Base-by-base conservation (phyloP, 306 rosid genomes). In the Psophocarpus tetragonolobus region DNA sequence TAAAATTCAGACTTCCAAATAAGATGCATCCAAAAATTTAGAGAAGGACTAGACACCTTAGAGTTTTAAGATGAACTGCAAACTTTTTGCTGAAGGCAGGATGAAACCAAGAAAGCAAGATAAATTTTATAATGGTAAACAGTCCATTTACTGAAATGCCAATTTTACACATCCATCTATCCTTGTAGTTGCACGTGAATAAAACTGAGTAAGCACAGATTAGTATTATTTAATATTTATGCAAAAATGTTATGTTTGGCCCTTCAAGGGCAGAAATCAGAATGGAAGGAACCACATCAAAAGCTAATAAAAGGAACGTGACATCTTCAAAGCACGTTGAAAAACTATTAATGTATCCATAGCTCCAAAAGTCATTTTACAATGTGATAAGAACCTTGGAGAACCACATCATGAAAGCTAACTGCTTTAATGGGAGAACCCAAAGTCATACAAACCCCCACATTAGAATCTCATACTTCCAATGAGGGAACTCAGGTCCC, bases 131-230 rank as follows among this genome's bases (percentile, higher is more conserved):
- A 30, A 30, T 12, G 64, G 54, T 69, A 60, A 2, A n/a, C 9
- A 73, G n/a, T n/a, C 54, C 13, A 67, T 50, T 33, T 33, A 76
- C 44, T 67, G 57, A 84, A 75, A 41, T n/a, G 38, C 29, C 50
- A 26, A 54, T 17, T 77, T 36, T 27, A 53, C 27, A 63, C 13
- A n/a, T n/a, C n/a, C n/a, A n/a, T n/a, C n/a, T n/a, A n/a, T n/a
- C n/a, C n/a, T n/a, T n/a, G n/a, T 18, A 24, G 67, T 11, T 70
- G 41, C 42, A 11, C 8, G 32, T 32, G 17, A 13, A 42, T 10
- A 14, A 53, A 24, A 54, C 27, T 60, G 23, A 4, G 9, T 3
- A 48, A 39, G 33, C n/a, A 6, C 50, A 14, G 56, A 42, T 64
- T 36, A 15, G 36, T 54, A 41, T 17, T 39, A 29, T 20, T 38